phyloP scores from a whole-genome alignment of 1,284 basidiomycete genomes.

The Leccinum pseudoinsigne region DNA sequence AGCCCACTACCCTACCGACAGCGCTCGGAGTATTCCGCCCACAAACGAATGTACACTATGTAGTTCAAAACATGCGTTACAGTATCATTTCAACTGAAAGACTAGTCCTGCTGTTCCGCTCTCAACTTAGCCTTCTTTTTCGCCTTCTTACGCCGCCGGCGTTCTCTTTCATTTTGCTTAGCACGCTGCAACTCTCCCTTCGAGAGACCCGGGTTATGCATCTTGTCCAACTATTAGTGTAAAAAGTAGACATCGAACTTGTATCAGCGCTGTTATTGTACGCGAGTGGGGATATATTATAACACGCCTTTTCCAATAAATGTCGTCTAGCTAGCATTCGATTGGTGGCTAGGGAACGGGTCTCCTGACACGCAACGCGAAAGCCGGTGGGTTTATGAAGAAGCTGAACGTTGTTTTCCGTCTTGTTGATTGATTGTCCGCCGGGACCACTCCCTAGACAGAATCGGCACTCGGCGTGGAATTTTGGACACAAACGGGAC shows the following conservation, averaged over 20 bases:
- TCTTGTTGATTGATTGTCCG: constrained; percentile 86
- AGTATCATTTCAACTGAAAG: background rate
- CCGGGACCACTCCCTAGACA: constrained; percentile 75
- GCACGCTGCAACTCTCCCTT: constrained; percentile 66
- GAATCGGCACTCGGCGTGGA: constrained; percentile 9
- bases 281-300: constrained; percentile 18
- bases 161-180: constrained; percentile 69
- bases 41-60: constrained; percentile 9
- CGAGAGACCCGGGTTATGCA: constrained; percentile 74
- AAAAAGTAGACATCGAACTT: constrained; percentile 5
- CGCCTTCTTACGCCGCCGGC: constrained; percentile 66
- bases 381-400: constrained; percentile 77
- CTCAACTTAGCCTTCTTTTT: constrained; percentile 54
- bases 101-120: constrained; percentile 7
- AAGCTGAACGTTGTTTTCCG: constrained; percentile 79
- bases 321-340: constrained; percentile 66
- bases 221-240: constrained; percentile 57
- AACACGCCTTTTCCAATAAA: constrained; percentile 68
- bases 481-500: constrained; percentile 16
- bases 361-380: constrained; percentile 77
- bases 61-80: background rate
- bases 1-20: constrained; percentile 10
- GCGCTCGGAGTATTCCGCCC: constrained; percentile 26
- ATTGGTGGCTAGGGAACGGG: constrained; percentile 71
- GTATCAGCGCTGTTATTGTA: constrained; percentile 20